These are phyloP conservation scores for Daldinia bambusicola DNA, from an alignment of 495 filamentous ascomycete species.

Conservation along the genomic window DNA sequence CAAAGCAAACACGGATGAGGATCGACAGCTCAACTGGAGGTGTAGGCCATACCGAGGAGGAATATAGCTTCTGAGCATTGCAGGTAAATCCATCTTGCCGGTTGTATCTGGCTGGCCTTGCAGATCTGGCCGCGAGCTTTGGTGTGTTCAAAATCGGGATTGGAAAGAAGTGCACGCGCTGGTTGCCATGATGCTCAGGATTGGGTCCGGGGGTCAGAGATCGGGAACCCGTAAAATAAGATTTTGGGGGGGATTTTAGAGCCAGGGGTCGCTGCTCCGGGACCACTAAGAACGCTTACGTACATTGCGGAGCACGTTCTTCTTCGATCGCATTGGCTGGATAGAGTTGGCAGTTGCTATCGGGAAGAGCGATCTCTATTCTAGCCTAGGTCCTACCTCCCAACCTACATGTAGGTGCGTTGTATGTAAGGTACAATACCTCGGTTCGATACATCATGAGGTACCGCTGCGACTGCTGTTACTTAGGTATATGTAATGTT, in stretches of 20 bases:
- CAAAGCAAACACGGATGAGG: slow-evolving; percentile 30
- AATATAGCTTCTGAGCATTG: slow-evolving; percentile 9
- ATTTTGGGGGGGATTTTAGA: slow-evolving; percentile 36
- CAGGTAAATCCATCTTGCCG: slow-evolving; percentile 24
- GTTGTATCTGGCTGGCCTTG: not conserved
- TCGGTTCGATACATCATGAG: slow-evolving; percentile 8
- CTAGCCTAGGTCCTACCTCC: slow-evolving; percentile 7
- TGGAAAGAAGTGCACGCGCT: slow-evolving; percentile 30
- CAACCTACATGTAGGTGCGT: too few relatives aligned
- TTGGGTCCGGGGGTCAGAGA: slow-evolving; percentile 41
- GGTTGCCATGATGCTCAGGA: slow-evolving; percentile 43
- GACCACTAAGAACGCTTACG: slow-evolving; percentile 36
- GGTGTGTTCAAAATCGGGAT: slow-evolving; percentile 30
- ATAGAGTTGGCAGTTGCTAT: slow-evolving; percentile 25
- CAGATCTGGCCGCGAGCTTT: slow-evolving; percentile 26
- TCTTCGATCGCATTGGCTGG: slow-evolving; percentile 32
- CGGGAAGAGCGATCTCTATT: slow-evolving; percentile 28
- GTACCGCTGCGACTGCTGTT: not conserved
- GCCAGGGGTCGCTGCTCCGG: slow-evolving; percentile 24
- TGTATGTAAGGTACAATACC: slow-evolving; percentile 7
- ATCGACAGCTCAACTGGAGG: slow-evolving; percentile 13
- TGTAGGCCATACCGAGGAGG: slow-evolving; percentile 12
- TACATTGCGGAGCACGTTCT: slow-evolving; percentile 40
- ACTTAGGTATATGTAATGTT: not conserved
- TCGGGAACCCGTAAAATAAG: slow-evolving; percentile 50